These are phyloP conservation scores for Ceratocystiopsis minuta DNA, from an alignment of 2,329 filamentous ascomycete species.

Conservation along the genomic window DNA sequence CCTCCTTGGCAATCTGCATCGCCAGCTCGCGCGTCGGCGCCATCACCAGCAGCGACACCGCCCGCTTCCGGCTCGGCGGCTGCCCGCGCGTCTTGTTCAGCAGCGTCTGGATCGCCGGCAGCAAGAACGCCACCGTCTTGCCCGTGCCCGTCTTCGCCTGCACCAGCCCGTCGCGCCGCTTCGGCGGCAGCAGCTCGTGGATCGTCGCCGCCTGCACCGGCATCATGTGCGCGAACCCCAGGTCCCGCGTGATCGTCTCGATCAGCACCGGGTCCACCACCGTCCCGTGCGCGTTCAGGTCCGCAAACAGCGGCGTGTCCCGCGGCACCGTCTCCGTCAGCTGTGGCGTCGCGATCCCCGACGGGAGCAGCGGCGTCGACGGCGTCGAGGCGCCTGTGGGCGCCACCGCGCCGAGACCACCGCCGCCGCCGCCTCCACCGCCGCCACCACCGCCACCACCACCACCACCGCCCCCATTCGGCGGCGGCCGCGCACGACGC, in stretches of 20 bases:
- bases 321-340: constrained; percentile 21
- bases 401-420: too few relatives aligned
- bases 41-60: constrained; percentile 43
- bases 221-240: constrained; percentile 34
- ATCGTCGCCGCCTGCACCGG: constrained; percentile 36
- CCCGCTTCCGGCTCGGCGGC: constrained; percentile 8
- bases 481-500: too few relatives aligned
- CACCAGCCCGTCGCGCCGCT: constrained; percentile 39
- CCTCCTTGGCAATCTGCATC: constrained; percentile 54
- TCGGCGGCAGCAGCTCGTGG: constrained; percentile 26
- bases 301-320: constrained; percentile 28
- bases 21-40: constrained; percentile 56
- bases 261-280: constrained; percentile 29
- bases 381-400: too few relatives aligned
- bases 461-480: too few relatives aligned
- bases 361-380: not conserved
- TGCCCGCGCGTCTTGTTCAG: constrained; percentile 21
- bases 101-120: constrained; percentile 68
- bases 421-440: too few relatives aligned
- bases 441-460: too few relatives aligned
- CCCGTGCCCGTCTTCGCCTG: constrained; percentile 80
- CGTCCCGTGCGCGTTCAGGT: constrained; percentile 20
- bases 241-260: constrained; percentile 27
- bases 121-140: constrained; percentile 68
- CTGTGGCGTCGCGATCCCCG: constrained; percentile 14